A percentile compares a stretch with the other conserved stretches of the same genome.
These are phyloP conservation scores for Penicillium egyptiacum DNA, from an alignment of 495 filamentous ascomycete genomes.

Conservation along the genomic window DNA sequence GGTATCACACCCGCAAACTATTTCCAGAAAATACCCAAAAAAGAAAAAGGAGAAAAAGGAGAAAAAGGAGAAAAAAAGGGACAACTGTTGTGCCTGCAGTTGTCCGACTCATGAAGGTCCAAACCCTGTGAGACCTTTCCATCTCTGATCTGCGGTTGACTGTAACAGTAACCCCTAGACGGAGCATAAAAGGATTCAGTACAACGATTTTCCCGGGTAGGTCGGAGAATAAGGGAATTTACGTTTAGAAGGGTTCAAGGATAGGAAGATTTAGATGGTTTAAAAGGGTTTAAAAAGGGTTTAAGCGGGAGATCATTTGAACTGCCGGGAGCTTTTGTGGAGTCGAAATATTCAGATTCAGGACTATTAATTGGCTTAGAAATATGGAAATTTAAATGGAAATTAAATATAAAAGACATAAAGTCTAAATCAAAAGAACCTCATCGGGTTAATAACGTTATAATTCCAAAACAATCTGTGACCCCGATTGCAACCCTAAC, in stretches of 20 bases:
- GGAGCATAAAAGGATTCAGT: constrained; percentile 28
- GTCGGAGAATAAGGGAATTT: constrained; percentile 27
- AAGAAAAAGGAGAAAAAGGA: background rate
- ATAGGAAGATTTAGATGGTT: background rate
- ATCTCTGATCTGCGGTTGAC: constrained; percentile 17
- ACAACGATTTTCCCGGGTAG: constrained; percentile 7
- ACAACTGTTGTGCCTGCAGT: constrained; percentile 21
- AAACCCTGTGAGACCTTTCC: constrained; percentile 22
- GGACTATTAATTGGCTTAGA: no score
- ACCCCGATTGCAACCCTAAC: no score
- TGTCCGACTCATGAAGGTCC: constrained; percentile 17
- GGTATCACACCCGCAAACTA: constrained; percentile 1
- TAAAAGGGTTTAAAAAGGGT: background rate
- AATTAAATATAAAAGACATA: no score
- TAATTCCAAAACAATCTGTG: no score
- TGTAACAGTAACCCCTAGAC: constrained; percentile 34
- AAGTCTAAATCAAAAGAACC: no score
- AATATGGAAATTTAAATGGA: no score
- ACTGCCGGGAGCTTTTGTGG: background rate
- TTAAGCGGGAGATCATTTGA: background rate
- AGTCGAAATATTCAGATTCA: background rate
- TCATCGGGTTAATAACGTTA: no score
- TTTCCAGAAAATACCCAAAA: constrained; percentile 1
- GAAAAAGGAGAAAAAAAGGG: background rate
- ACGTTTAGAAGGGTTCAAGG: background rate